Conservation (phyloP, 441 rosid species). For the Bocquillonia castaneifolia region DNA sequence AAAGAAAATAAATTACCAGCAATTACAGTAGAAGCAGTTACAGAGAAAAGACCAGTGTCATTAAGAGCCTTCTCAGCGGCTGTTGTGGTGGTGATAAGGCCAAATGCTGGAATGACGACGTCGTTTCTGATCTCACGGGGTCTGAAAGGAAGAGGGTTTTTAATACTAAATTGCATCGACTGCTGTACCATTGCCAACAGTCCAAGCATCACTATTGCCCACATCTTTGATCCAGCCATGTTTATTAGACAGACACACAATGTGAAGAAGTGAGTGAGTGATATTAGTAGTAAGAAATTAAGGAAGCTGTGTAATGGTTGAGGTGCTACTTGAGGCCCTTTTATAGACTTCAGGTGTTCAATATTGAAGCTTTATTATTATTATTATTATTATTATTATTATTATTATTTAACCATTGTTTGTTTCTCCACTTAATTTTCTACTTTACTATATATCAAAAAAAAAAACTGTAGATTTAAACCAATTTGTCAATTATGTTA, state of each 20-base stretch:
- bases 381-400: no score
- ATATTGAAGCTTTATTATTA: no score
- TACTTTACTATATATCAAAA: no score
- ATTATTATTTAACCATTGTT: no score
- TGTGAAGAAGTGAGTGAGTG: background rate
- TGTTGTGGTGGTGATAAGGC: background rate
- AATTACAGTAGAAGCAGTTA: background rate
- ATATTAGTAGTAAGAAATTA: background rate
- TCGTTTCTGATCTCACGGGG: background rate
- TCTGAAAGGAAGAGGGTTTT: background rate
- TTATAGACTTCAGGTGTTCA: background rate
- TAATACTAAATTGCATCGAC: background rate
- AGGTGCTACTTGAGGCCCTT: background rate
- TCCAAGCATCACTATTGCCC: constrained; percentile 14
- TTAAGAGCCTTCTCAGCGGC: constrained; percentile 6
- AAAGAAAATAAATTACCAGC: background rate
- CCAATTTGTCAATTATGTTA: no score
- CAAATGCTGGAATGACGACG: background rate
- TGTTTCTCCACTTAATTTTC: no score
- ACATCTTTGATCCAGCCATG: background rate
- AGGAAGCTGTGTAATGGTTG: background rate
- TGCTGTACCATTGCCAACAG: constrained; percentile 17
- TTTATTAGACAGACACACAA: background rate
- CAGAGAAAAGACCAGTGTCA: background rate
- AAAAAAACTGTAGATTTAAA: no score